These are phyloP conservation scores for Phialocephala subalpina DNA, from an alignment of 2,329 filamentous ascomycete genomes.

Conservation along the genomic window DNA sequence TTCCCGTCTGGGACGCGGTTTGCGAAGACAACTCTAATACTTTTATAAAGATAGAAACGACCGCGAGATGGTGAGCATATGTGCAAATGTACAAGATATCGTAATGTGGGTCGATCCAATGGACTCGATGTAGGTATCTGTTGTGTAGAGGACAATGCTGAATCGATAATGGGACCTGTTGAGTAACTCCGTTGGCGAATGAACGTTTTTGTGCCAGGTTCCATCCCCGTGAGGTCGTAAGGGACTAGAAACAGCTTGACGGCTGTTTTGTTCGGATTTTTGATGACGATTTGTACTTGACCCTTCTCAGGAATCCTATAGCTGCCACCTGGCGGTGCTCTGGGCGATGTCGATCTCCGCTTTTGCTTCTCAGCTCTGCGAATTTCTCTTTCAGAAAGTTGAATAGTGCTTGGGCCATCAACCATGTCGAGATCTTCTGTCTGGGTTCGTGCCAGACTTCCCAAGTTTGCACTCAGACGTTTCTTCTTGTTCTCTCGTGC, in stretches of 20 bases:
- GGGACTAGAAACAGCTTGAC: constrained; percentile 95
- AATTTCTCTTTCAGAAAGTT: constrained; percentile 46
- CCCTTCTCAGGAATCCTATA: constrained; percentile 95
- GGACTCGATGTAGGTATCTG: constrained; percentile 48
- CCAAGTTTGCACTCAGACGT: constrained; percentile 36
- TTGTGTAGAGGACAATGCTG: constrained; percentile 36
- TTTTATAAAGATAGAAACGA: constrained; percentile 90
- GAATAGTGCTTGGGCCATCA: constrained; percentile 30
- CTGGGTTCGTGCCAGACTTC: constrained; percentile 28
- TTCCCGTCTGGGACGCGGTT: constrained; percentile 96
- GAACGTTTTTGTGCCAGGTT: constrained; percentile 93
- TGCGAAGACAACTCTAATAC: constrained; percentile 92
- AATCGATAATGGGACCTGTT: constrained; percentile 81
- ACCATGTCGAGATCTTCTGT: constrained; percentile 37
- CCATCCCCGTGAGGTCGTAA: constrained; percentile 92
- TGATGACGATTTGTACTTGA: constrained; percentile 95
- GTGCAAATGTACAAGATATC: constrained; percentile 92
- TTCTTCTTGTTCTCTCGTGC: constrained; percentile 51
- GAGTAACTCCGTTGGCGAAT: constrained; percentile 95
- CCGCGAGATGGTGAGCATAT: constrained; percentile 88
- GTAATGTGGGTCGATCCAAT: constrained; percentile 73
- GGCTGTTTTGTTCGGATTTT: constrained; percentile 97
- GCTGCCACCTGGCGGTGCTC: constrained; percentile 82
- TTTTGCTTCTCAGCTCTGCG: constrained; percentile 63
- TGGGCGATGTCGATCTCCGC: constrained; percentile 65